Evolutionary conservation across 2,329 filamentous ascomycete genomes (phyloP).

Genomic region (Ophiosphaerella korrae): DNA sequence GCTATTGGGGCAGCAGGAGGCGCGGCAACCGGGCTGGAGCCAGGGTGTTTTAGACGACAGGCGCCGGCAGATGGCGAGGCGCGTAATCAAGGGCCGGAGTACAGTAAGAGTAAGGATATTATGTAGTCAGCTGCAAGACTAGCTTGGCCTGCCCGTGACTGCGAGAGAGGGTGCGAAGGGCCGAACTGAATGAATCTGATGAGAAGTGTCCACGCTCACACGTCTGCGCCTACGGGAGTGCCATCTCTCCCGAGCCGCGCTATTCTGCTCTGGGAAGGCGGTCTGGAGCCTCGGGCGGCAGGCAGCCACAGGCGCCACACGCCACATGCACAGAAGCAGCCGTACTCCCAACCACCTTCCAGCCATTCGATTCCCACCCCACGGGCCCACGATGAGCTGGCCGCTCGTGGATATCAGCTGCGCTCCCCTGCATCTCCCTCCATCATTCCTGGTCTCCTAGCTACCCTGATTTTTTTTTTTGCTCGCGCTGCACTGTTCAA

Average conservation of each 20-base stretch:
- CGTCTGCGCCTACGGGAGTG: too few relatives aligned
- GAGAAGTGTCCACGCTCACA: too few relatives aligned
- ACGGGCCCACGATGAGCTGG: slow-evolving; percentile 24
- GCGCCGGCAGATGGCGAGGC: not conserved
- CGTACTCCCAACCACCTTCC: slow-evolving; percentile 2
- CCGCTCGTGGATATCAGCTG: slow-evolving; percentile 17
- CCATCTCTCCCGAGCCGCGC: too few relatives aligned
- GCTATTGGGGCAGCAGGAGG: slow-evolving; percentile 25
- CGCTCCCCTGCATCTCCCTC: slow-evolving; percentile 10
- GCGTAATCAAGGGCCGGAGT: too few relatives aligned
- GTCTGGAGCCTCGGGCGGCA: not conserved
- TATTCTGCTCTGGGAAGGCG: not conserved
- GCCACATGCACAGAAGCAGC: too few relatives aligned
- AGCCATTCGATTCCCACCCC: slow-evolving; percentile 13
- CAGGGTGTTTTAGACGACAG: not conserved
- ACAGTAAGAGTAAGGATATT: too few relatives aligned
- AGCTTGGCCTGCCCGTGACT: too few relatives aligned
- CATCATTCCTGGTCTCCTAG: slow-evolving; percentile 26
- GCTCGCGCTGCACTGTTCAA: slow-evolving; percentile 4
- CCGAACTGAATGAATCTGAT: too few relatives aligned
- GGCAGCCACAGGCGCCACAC: not conserved
- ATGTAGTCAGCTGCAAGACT: too few relatives aligned
- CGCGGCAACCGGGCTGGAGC: slow-evolving; percentile 1
- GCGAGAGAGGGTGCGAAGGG: too few relatives aligned
- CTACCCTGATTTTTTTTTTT: slow-evolving; percentile 8